Base-by-base conservation (phyloP, 108 stramenopile species). In the Mayamaea pseudoterrestris region DNA sequence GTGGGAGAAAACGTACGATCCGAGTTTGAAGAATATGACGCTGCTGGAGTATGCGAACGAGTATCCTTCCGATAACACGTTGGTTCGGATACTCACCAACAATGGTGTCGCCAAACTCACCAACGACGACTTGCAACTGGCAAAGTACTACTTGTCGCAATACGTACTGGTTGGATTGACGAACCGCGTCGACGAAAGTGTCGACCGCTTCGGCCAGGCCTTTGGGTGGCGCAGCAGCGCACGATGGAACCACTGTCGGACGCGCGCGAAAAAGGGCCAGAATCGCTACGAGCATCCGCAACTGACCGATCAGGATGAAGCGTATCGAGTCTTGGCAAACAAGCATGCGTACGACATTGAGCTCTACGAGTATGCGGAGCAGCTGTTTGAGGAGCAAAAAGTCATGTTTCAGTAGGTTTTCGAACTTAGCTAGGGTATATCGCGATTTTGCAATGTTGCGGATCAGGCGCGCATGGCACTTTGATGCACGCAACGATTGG, bases 1-100 rank as follows among this genome's bases (percentile, higher is more conserved):
- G 3, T 69, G 66, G 63, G 74, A 76, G 32, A 41, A 50, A 1
- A 65, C 66, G 0, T 80, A 73, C 34, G 48, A 48, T 35, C 68
- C 71, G 0, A 65, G 65, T 22, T 66, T 68, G 55, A 30, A 49
- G 22, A 49, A 58, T 31, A 56, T 72, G 55, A 55, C 60, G 13
- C 32, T 45, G 0, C 63, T 47, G 7, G 65, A 71, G 35, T 49
- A 68, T 43, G 62, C 41, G 12, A 42, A 42, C 7, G n/a, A 16
- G 17, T 17, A 7, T 16, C 8, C 17, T 42, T 27, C 21, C n/a
- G 25, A 75, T 55, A 70, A 69, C 69, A 70, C 68, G 69, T 57
- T 57, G 8, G 52, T 65, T 13, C 58, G 57, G 34, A 41, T 75
- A 31, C 53, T 60, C 21, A 52, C 57, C 31, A 59, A 65, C 27